Conservation (phyloP, 1,139 yeast genomes). For the Yamadazyma triangularis region DNA sequence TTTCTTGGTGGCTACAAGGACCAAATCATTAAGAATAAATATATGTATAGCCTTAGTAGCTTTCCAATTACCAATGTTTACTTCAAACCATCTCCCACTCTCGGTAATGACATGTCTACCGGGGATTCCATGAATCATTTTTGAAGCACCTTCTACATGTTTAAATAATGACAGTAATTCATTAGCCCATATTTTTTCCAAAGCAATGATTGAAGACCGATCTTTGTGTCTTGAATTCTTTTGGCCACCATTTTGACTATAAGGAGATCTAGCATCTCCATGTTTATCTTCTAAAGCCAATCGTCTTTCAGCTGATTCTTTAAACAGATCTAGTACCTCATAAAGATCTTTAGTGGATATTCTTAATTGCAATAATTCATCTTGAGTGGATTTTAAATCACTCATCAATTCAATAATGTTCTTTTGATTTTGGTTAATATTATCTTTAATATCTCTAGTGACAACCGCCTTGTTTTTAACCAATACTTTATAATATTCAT, state of each 20-base stretch:
- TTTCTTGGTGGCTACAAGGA: conserved; percentile 68
- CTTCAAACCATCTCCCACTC: conserved; percentile 82
- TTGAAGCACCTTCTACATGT: conserved; percentile 89
- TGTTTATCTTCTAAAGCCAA: conserved; percentile 38
- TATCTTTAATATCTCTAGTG: conserved; percentile 59
- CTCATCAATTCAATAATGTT: conserved; percentile 66
- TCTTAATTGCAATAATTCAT: conserved; percentile 60
- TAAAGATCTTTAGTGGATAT: conserved; percentile 57
- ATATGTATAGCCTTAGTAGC: conserved; percentile 73
- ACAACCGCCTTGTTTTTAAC: conserved; percentile 49
- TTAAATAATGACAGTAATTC: conserved; percentile 70
- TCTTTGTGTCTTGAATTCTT: conserved; percentile 33
- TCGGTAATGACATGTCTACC: conserved; percentile 82
- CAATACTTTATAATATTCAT: conserved; percentile 61
- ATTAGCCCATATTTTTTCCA: conserved; percentile 78
- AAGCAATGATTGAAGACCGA: conserved; percentile 64
- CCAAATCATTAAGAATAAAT: conserved; percentile 71
- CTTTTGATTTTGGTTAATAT: conserved; percentile 67
- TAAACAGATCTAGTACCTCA: conserved; percentile 61
- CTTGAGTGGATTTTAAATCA: conserved; percentile 59
- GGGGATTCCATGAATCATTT: conserved; percentile 67
- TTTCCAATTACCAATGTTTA: conserved; percentile 84
- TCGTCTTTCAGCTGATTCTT: conserved; percentile 62
- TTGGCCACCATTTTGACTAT: conserved; percentile 3
- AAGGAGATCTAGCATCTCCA: conserved; percentile 8